Evolutionary conservation across 768 basidiomycete species (phyloP).

Genomic region (Ramaria sp.): DNA sequence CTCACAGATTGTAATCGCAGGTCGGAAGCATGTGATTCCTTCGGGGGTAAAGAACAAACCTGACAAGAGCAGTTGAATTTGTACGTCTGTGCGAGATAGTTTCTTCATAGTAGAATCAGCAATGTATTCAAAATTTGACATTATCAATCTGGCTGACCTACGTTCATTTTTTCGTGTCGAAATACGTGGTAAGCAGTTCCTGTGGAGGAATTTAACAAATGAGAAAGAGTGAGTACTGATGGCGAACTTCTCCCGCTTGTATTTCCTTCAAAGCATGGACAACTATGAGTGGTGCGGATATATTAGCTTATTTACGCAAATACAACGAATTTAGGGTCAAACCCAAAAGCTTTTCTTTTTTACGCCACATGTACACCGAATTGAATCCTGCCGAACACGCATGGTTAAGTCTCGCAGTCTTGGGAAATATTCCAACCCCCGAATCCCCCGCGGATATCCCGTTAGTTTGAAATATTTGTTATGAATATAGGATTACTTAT

Average conservation of each 20-base stretch:
- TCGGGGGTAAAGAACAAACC: conserved; percentile 46
- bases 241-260: conserved; percentile 36
- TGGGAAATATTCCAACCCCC: conserved; percentile 53
- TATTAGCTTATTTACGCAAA: background rate
- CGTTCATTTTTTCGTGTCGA: conserved; percentile 44
- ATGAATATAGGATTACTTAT: no score
- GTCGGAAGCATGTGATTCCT: conserved; percentile 42
- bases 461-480: conserved; percentile 60
- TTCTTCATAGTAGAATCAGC: conserved; percentile 23
- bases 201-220: conserved; percentile 14
- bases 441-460: conserved; percentile 41
- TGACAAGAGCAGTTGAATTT: conserved; percentile 51
- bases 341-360: conserved; percentile 5
- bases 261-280: conserved; percentile 52
- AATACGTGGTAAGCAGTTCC: conserved; percentile 57
- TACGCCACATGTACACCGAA: conserved; percentile 39
- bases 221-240: background rate
- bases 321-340: background rate
- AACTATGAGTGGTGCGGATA: conserved; percentile 17
- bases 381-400: conserved; percentile 62
- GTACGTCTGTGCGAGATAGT: conserved; percentile 38
- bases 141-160: conserved; percentile 27
- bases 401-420: conserved; percentile 57
- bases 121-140: background rate
- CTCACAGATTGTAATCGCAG: conserved; percentile 35